Base-by-base conservation (phyloP, 2,329 filamentous ascomycete species). In the Ceratocystis ficicola region DNA sequence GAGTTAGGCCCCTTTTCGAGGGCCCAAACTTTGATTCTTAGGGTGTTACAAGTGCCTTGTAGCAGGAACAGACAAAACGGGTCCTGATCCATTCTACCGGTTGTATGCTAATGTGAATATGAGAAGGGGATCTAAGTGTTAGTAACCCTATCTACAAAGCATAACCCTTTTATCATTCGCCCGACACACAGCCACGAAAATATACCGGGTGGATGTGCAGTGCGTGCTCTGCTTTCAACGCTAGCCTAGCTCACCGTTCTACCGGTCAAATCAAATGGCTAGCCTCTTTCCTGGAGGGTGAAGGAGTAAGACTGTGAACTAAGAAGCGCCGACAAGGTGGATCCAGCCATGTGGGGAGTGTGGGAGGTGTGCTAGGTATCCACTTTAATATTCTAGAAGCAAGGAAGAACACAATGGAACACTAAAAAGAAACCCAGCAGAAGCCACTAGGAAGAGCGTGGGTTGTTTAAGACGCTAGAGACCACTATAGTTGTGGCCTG, bases 311-410 rank as follows among this genome's bases (percentile, higher is more conserved):
- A 30, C 22, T 57, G 30, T 17, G 25, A 57, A 15, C 7, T 17
- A 30, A 57, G 52, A 30, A 57, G 52, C 52, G 25, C 52, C 52
- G 52, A 57, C 30, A 32, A 32, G 28, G 22, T 57, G 52, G 52
- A 17, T 6, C 52, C 5, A 4, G 6, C 25, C 30, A 57, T 57
- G 22, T 25, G 50, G 50, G 8, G 50, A 30, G 12, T 28, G 8
- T 20, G 30, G 22, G 50, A 55, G 17, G 46, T 25, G 52, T 28
- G 17, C n/a, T 12, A 5, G 10, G 3, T 12, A 5, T 17, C 52
- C 52, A 57, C 52, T 57, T 57, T 28, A 57, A 32, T 15, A 12
- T 57, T 57, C 52, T 57, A 57, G 52, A 57, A 57, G 52, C 52
- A 30, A 57, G 3, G 52, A 28, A 57, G 52, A 57, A 28, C 6